phyloP scores from a whole-genome alignment of 352 stramenopile species.

The Phytophthora constricta region DNA sequence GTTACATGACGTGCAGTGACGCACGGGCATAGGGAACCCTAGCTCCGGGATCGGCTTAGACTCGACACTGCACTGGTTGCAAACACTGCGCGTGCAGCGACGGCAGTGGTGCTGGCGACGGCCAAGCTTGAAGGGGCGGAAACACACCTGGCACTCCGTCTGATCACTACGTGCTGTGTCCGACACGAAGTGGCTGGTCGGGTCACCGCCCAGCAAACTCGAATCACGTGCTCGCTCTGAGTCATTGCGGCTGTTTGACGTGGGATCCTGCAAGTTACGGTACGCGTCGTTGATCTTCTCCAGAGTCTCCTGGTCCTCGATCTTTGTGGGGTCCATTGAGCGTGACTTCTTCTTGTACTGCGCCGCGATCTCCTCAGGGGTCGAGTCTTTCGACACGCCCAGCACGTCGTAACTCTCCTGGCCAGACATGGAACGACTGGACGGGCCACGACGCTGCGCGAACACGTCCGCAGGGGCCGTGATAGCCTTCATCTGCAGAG shows the following conservation, averaged over 20 bases:
- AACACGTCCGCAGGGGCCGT: slow-evolving; percentile 88
- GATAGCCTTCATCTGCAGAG: slow-evolving; percentile 88
- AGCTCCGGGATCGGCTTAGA: slow-evolving; percentile 86
- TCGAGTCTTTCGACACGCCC: slow-evolving; percentile 68
- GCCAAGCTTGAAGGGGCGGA: slow-evolving; percentile 86
- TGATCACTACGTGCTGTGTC: slow-evolving; percentile 84
- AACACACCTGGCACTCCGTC: slow-evolving; percentile 90
- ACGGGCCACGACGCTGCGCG: slow-evolving; percentile 70
- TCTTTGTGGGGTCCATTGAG: slow-evolving; percentile 66
- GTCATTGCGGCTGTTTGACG: slow-evolving; percentile 58
- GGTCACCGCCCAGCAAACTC: slow-evolving; percentile 39
- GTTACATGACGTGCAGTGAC: slow-evolving; percentile 85
- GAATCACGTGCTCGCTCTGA: slow-evolving; percentile 70
- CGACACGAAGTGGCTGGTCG: slow-evolving; percentile 57
- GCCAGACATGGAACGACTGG: slow-evolving; percentile 50
- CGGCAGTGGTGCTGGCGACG: slow-evolving; percentile 86
- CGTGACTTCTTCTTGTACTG: slow-evolving; percentile 80
- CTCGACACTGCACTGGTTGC: slow-evolving; percentile 85
- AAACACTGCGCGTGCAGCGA: slow-evolving; percentile 85
- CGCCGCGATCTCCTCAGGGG: slow-evolving; percentile 74
- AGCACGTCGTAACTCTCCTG: slow-evolving; percentile 71
- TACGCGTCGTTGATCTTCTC: slow-evolving; percentile 85
- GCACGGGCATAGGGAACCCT: slow-evolving; percentile 77
- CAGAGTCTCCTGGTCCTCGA: slow-evolving; percentile 71
- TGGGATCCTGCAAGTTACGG: slow-evolving; percentile 74